phyloP scores from a whole-genome alignment of 345 rosid species.

The Hibiscus mutabilis region DNA sequence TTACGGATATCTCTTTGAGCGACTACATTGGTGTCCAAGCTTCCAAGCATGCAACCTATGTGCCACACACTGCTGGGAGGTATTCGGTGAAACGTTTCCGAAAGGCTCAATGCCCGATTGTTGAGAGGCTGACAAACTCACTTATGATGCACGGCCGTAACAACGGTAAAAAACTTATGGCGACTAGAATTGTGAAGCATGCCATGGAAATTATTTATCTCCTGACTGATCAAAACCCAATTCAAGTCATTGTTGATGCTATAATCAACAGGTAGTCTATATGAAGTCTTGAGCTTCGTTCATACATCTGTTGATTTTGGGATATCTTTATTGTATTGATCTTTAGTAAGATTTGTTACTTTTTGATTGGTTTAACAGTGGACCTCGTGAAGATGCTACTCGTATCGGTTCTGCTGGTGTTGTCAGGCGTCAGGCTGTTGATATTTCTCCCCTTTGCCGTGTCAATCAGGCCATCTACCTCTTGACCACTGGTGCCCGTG shows the following conservation, averaged over 20 bases:
- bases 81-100: slow-evolving; percentile 72
- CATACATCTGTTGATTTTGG: no score
- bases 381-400: slow-evolving; percentile 96
- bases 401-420: slow-evolving; percentile 98
- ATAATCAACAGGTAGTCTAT: slow-evolving; percentile 66
- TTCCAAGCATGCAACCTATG: slow-evolving; percentile 77
- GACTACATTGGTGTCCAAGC: slow-evolving; percentile 74
- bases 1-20: slow-evolving; percentile 54
- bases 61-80: slow-evolving; percentile 94
- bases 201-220: slow-evolving; percentile 94
- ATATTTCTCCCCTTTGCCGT: slow-evolving; percentile 88
- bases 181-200: slow-evolving; percentile 73
- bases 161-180: slow-evolving; percentile 72
- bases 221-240: slow-evolving; percentile 72
- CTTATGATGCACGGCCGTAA: slow-evolving; percentile 96
- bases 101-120: slow-evolving; percentile 93
- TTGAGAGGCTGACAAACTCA: slow-evolving; percentile 90
- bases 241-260: slow-evolving; percentile 88
- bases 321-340: background rate
- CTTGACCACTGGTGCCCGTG: slow-evolving; percentile 91
- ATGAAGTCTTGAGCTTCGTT: background rate
- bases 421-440: slow-evolving; percentile 96
- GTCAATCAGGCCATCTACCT: slow-evolving; percentile 87
- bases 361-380: slow-evolving; percentile 32
- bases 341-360: background rate